phyloP scores from a whole-genome alignment of 192 early-diverging fungal genomes.

The Entrophospora sp. region DNA sequence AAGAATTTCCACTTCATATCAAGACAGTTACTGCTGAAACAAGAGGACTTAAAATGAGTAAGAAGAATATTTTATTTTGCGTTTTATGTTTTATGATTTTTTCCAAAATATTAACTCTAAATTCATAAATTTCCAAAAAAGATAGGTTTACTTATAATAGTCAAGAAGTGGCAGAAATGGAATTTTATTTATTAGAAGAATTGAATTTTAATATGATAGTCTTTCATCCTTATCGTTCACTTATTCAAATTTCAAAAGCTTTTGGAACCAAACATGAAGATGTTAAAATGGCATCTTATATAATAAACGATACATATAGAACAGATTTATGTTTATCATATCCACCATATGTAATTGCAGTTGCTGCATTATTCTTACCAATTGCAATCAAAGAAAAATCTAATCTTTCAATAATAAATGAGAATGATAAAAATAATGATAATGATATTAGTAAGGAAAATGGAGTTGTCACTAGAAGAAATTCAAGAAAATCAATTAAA shows the following conservation, averaged over 20 bases:
- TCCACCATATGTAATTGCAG: slow-evolving; percentile 82
- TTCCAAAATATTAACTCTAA: too few relatives aligned
- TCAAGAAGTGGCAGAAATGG: slow-evolving; percentile 79
- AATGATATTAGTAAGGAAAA: slow-evolving; percentile 2
- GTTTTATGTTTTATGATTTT: too few relatives aligned
- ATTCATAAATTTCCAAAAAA: slow-evolving; percentile 12
- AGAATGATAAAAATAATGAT: slow-evolving; percentile 19
- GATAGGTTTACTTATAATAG: slow-evolving; percentile 60
- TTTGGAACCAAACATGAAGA: slow-evolving; percentile 41
- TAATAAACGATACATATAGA: slow-evolving; percentile 77
- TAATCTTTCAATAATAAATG: too few relatives aligned
- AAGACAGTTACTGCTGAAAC: slow-evolving; percentile 47
- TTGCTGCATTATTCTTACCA: slow-evolving; percentile 69
- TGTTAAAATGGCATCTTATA: slow-evolving; percentile 52
- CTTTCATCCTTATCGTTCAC: slow-evolving; percentile 78
- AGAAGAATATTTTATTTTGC: too few relatives aligned
- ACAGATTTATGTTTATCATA: slow-evolving; percentile 76
- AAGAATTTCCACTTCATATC: slow-evolving; percentile 65
- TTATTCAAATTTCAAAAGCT: slow-evolving; percentile 48
- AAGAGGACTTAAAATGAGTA: too few relatives aligned
- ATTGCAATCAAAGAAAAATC: slow-evolving; percentile 50
- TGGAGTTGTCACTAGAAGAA: slow-evolving; percentile 15
- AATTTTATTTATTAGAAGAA: slow-evolving; percentile 86
- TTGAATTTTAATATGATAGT: slow-evolving; percentile 85
- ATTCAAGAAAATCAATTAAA: slow-evolving; percentile 9